Evolutionary conservation across 495 filamentous ascomycete species (phyloP).

Genomic region (Hyaloscypha variabilis): DNA sequence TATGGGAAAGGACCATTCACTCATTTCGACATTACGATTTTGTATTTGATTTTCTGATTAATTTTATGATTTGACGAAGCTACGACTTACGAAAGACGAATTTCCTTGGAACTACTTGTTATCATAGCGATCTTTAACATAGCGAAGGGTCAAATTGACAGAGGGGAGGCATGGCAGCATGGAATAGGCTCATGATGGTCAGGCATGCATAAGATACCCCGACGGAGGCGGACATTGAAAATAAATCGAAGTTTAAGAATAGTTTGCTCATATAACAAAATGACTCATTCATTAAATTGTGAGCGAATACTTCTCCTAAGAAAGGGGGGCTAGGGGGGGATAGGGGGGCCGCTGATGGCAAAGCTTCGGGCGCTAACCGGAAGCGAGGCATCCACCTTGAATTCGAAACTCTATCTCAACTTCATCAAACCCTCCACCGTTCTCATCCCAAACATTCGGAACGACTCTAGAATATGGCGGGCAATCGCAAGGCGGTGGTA

Average conservation of each 20-base stretch:
- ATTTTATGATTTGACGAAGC: background rate
- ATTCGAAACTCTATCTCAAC: background rate
- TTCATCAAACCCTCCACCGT: background rate
- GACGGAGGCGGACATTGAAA: background rate
- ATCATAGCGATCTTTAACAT: background rate
- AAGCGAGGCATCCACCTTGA: background rate
- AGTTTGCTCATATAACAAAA: background rate
- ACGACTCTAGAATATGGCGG: background rate
- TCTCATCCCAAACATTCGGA: background rate
- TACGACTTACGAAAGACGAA: background rate
- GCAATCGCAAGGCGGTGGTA: conserved; percentile 50
- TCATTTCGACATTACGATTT: background rate
- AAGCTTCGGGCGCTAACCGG: background rate
- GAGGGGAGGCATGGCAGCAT: background rate
- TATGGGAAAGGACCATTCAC: background rate
- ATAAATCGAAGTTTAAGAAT: background rate
- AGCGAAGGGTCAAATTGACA: background rate
- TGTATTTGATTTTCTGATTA: background rate
- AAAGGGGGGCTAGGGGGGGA: no score
- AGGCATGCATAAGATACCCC: background rate
- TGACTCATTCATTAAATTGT: no score
- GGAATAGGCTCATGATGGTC: background rate
- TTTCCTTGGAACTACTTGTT: background rate
- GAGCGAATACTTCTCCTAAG: no score
- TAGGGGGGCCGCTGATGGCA: no score